phyloP scores from a whole-genome alignment of 148 eudicot species.

The Camellia lanceoleosa region DNA sequence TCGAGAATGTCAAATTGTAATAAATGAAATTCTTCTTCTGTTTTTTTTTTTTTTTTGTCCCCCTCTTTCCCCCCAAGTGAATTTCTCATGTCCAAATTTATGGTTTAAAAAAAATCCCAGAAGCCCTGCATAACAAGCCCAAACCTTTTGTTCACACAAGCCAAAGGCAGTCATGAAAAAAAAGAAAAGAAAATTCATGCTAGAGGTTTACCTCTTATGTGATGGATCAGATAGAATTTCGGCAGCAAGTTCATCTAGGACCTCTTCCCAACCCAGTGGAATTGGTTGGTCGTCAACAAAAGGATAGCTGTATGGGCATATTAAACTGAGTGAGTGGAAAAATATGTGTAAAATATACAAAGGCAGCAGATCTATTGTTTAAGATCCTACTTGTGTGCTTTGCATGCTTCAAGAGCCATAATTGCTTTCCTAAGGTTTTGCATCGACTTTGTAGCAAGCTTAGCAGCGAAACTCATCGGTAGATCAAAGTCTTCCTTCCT shows the following conservation, averaged over 20 bases:
- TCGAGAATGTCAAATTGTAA: neutral
- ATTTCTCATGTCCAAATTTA: neutral
- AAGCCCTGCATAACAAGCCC: neutral
- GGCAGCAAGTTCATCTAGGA: slow-evolving; percentile 37
- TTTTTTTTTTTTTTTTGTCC: neutral
- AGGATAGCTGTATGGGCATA: slow-evolving; percentile 38
- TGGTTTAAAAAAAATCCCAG: neutral
- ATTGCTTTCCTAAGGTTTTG: slow-evolving; percentile 48
- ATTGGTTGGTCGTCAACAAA: slow-evolving; percentile 52
- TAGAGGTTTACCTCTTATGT: slow-evolving; percentile 30
- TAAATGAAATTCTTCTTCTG: neutral
- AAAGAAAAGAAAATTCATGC: neutral
- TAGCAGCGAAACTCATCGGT: slow-evolving; percentile 39
- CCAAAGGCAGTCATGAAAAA: no score
- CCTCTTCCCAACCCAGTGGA: slow-evolving; percentile 50
- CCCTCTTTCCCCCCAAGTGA: no score
- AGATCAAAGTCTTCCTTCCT: slow-evolving; percentile 41
- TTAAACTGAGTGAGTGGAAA: neutral
- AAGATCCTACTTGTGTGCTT: slow-evolving; percentile 37
- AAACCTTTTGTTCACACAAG: neutral
- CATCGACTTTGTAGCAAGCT: slow-evolving; percentile 42
- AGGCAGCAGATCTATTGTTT: neutral
- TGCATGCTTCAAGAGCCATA: slow-evolving; percentile 66
- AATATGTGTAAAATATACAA: neutral
- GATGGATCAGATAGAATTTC: slow-evolving; percentile 46